These are phyloP conservation scores for Paramecium octaurelia DNA, from an alignment of 73 alveolate genomes.

Conservation along the genomic window DNA sequence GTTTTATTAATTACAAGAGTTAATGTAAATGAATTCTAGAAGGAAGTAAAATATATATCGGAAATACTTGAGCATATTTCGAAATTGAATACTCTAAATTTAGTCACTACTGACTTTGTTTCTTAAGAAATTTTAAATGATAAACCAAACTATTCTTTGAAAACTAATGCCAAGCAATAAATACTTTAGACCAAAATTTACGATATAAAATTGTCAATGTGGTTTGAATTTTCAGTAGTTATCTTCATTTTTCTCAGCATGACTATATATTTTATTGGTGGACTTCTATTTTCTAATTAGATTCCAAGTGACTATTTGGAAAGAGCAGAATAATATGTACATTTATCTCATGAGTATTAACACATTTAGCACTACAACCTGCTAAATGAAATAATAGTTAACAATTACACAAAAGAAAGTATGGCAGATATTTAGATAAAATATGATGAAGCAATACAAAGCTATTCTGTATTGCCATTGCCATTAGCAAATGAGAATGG, in stretches of 20 bases:
- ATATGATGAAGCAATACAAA: background rate
- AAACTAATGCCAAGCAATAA: background rate
- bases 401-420: background rate
- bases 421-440: background rate
- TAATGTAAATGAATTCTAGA: background rate
- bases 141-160: background rate
- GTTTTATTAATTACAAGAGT: slow-evolving; percentile 28
- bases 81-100: background rate
- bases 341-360: background rate
- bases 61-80: background rate
- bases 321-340: background rate
- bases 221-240: background rate
- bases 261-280: background rate
- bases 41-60: background rate
- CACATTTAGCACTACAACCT: background rate
- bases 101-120: background rate
- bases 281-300: background rate
- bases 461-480: background rate
- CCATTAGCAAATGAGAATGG: background rate
- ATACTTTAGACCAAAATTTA: background rate
- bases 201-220: background rate
- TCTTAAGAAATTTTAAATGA: background rate
- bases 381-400: background rate
- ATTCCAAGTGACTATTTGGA: background rate
- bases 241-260: background rate